Evolutionary conservation across 2,329 filamentous ascomycete species (phyloP).

Genomic region (Paramyrothecium roridum): DNA sequence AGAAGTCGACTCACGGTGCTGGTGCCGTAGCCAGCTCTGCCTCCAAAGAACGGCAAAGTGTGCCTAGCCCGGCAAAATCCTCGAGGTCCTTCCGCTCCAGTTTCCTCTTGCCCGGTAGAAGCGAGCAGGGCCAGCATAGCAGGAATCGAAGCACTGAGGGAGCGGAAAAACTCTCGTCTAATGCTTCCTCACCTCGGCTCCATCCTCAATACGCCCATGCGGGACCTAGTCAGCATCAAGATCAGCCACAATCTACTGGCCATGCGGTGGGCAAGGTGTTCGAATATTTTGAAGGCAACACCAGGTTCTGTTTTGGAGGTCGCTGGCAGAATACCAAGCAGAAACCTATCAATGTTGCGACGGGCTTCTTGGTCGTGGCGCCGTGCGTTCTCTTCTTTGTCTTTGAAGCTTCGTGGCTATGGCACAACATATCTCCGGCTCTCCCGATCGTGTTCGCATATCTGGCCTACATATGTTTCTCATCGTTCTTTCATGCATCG

Average conservation of each 20-base stretch:
- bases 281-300: slow-evolving; percentile 93
- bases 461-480: slow-evolving; percentile 84
- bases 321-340: slow-evolving; percentile 85
- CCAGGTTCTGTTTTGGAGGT: slow-evolving; percentile 81
- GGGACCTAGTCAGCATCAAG: slow-evolving; percentile 13
- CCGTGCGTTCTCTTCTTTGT: slow-evolving; percentile 81
- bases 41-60: slow-evolving; percentile 35
- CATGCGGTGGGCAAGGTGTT: slow-evolving; percentile 63
- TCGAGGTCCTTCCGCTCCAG: slow-evolving; percentile 74
- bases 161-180: slow-evolving; percentile 81
- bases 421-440: slow-evolving; percentile 81
- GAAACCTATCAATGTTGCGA: slow-evolving; percentile 84
- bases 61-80: slow-evolving; percentile 64
- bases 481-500: slow-evolving; percentile 92
- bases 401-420: slow-evolving; percentile 81
- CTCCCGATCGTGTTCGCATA: slow-evolving; percentile 90
- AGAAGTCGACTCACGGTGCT: slow-evolving; percentile 22
- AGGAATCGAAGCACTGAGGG: slow-evolving; percentile 59
- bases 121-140: slow-evolving; percentile 43
- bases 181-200: slow-evolving; percentile 70
- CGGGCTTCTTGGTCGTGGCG: slow-evolving; percentile 74
- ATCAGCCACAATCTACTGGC: slow-evolving; percentile 13
- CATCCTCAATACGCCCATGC: slow-evolving; percentile 25
- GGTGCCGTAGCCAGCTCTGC: not conserved
- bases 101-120: slow-evolving; percentile 63